phyloP scores from a whole-genome alignment of 345 rosid species.

The Schrenkiella parvula region DNA sequence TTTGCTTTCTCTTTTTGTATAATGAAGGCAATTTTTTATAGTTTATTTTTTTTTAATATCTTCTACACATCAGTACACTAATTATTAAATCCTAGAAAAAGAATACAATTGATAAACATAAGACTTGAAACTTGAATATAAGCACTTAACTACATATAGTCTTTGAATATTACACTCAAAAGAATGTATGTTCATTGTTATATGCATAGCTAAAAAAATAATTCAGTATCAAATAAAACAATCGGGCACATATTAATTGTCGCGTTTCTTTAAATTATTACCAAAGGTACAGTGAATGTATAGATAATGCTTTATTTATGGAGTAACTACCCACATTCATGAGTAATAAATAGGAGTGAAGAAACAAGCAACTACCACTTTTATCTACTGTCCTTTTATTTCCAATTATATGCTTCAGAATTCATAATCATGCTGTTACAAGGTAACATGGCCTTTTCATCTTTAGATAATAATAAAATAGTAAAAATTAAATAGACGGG shows the following conservation, averaged over 20 bases:
- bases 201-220: background rate
- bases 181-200: background rate
- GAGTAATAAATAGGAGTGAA: slow-evolving; percentile 24
- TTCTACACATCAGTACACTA: background rate
- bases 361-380: slow-evolving; percentile 27
- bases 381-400: background rate
- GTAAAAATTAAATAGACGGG: background rate
- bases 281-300: slow-evolving; percentile 8
- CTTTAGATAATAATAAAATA: background rate
- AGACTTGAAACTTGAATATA: background rate
- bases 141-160: background rate
- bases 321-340: slow-evolving; percentile 28
- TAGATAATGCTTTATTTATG: slow-evolving; percentile 27
- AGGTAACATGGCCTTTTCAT: slow-evolving; percentile 3
- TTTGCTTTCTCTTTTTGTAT: background rate
- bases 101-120: background rate
- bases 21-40: background rate
- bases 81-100: background rate
- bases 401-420: background rate
- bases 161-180: background rate
- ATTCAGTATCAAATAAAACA: background rate
- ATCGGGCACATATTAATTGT: slow-evolving; percentile 11
- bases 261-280: slow-evolving; percentile 20
- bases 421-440: slow-evolving; percentile 10
- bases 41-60: background rate